Conservation (phyloP, 495 filamentous ascomycete species). For the Penicillium tannophilum region DNA sequence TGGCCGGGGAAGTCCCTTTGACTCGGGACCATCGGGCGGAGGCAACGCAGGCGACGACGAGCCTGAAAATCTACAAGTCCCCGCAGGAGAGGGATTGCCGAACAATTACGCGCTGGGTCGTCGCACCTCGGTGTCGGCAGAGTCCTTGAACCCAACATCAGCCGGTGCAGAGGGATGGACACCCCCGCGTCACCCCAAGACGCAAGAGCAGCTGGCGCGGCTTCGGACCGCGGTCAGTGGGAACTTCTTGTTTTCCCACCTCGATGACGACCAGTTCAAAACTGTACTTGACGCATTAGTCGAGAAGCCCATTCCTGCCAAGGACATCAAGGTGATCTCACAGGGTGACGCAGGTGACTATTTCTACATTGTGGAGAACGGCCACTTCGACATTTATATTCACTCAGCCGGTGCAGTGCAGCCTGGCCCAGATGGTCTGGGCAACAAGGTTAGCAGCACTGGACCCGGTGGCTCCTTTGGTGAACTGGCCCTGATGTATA, state of each 20-base stretch:
- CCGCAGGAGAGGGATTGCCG: slow-evolving; percentile 70
- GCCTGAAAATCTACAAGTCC: slow-evolving; percentile 32
- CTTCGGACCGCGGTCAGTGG: slow-evolving; percentile 78
- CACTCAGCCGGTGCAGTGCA: slow-evolving; percentile 77
- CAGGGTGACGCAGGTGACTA: slow-evolving; percentile 96
- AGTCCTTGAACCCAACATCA: slow-evolving; percentile 87
- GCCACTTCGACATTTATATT: slow-evolving; percentile 89
- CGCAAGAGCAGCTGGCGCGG: slow-evolving; percentile 74
- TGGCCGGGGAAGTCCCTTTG: slow-evolving; percentile 40
- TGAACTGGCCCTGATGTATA: slow-evolving; percentile 97
- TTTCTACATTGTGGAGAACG: slow-evolving; percentile 96
- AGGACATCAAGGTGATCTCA: slow-evolving; percentile 93
- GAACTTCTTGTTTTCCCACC: slow-evolving; percentile 93
- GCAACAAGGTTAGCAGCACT: slow-evolving; percentile 77
- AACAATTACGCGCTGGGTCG: slow-evolving; percentile 91
- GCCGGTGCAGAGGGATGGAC: slow-evolving; percentile 86
- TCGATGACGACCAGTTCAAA: slow-evolving; percentile 86
- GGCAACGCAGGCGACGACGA: slow-evolving; percentile 26
- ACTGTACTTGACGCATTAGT: slow-evolving; percentile 89
- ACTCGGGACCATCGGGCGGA: slow-evolving; percentile 24
- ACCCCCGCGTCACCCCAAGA: slow-evolving; percentile 81
- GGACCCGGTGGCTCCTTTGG: slow-evolving; percentile 95
- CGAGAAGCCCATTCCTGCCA: slow-evolving; percentile 93
- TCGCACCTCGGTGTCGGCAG: slow-evolving; percentile 94
- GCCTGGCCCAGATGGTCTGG: slow-evolving; percentile 81